These are phyloP conservation scores for Rhodamnia argentea DNA, from an alignment of 345 rosid species.

Conservation along the genomic window DNA sequence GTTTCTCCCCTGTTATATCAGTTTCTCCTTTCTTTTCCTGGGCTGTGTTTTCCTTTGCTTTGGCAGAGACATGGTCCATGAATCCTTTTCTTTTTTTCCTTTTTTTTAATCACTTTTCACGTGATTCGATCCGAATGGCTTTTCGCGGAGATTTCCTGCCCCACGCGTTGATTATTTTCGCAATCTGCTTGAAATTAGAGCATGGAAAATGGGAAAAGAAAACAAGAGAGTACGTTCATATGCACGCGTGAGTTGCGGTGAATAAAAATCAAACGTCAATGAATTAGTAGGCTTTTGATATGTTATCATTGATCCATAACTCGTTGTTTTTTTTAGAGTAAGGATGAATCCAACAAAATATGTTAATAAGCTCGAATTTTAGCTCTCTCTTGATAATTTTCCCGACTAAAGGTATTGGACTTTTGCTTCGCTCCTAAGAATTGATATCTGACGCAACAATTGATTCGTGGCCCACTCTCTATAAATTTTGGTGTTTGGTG, in stretches of 20 bases:
- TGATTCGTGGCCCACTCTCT: no score
- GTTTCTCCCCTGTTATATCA: neutral
- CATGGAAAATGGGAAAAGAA: neutral
- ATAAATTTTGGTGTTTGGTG: no score
- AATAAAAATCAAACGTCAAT: neutral
- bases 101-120: neutral
- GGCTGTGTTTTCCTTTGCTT: neutral
- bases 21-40: neutral
- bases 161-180: neutral
- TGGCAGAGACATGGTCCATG: neutral
- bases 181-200: neutral
- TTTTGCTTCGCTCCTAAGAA: no score
- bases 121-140: neutral
- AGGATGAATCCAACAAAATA: no score
- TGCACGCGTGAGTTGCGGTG: fast-evolving
- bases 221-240: neutral
- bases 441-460: no score
- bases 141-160: neutral
- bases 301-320: no score
- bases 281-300: neutral
- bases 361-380: no score
- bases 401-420: no score
- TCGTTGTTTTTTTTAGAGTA: no score
- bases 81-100: neutral
- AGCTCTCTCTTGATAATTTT: no score